Percentiles rank a stretch among this genome's conserved stretches.
Evolutionary conservation across 2,329 filamentous ascomycete genomes (phyloP).

Genomic region (Nigrospora sphaerica): DNA sequence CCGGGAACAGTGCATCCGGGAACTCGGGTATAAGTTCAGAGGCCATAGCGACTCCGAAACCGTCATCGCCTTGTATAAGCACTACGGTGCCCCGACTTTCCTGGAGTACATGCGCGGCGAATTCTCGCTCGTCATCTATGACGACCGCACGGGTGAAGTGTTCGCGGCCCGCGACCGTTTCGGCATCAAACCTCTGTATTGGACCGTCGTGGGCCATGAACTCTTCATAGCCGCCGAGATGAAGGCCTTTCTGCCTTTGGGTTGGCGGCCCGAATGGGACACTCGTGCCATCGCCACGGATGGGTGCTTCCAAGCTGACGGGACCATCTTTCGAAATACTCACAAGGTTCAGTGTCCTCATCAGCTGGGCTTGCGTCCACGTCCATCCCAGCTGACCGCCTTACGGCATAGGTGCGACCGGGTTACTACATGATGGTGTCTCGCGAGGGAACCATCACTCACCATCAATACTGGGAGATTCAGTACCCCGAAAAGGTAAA

Average conservation of each 20-base stretch:
- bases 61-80: slow-evolving; percentile 38
- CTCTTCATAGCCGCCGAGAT: slow-evolving; percentile 44
- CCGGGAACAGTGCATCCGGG: slow-evolving; percentile 22
- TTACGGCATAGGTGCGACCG: slow-evolving; percentile 28
- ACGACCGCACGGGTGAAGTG: slow-evolving; percentile 31
- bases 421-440: slow-evolving; percentile 24
- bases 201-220: slow-evolving; percentile 30
- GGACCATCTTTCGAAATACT: too few species aligned
- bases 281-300: slow-evolving; percentile 36
- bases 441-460: slow-evolving; percentile 18
- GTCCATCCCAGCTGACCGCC: slow-evolving; percentile 17
- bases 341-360: too few species aligned
- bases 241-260: slow-evolving; percentile 44
- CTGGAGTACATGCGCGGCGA: slow-evolving; percentile 42
- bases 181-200: slow-evolving; percentile 51
- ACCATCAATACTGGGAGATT: slow-evolving; percentile 41
- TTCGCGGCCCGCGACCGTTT: slow-evolving; percentile 46
- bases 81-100: slow-evolving; percentile 31
- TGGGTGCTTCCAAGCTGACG: slow-evolving; percentile 19
- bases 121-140: slow-evolving; percentile 45
- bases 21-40: slow-evolving; percentile 31
- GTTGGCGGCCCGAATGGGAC: slow-evolving; percentile 47
- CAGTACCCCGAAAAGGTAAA: slow-evolving; percentile 43
- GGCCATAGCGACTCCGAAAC: slow-evolving; percentile 39
- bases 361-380: not conserved